Evolutionary conservation across 495 filamentous ascomycete genomes (phyloP), one percentile per base, ranked within the genome.

Genomic region (Tuber umbilicatum): DNA sequence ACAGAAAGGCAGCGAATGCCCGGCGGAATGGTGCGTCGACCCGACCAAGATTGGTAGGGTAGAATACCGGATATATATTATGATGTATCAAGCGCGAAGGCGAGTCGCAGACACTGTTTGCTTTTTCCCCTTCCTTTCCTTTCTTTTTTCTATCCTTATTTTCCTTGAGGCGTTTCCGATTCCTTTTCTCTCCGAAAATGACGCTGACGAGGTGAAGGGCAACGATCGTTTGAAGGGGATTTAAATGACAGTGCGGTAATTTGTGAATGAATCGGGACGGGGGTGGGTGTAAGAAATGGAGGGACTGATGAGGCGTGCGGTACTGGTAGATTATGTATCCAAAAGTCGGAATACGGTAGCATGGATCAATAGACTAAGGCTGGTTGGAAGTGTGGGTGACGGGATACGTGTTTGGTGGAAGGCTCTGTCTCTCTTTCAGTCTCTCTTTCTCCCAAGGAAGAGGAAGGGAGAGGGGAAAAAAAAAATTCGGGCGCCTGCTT

Each of bases 51-150:
- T 55, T 55, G 50, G 50, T 55, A 35, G 55, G 68, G 14, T 60
- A 17, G 35, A 39, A 43, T 41, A 43, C 10, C 23, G 68, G 14
- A 31, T 41, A 75, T 70, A 40, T 70, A 50, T 35, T 78, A 74
- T 70, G 77, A 78, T 78, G 68, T 70, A 79, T 50, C 37, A 71
- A 50, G 50, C 64, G 70, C 72, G 45, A 64, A 74, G 73, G 71
- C 72, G 69, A 74, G 55, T 74, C 45, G 71, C 68, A 68, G 43
- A 64, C 67, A 69, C 50, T 60, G 7, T 27, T 10, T 76, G 40
- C 39, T 40, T 41, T 55, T 40, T 31, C 68, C 69, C 45, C 43
- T n/a, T 71, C 35, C 23, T 39, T 42, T 70, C 27, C 27, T 68
- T 68, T 64, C 55, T 37, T 73, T 70, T 70, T 6, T 12, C 41